Conservation (phyloP, 2,329 filamentous ascomycete genomes). For the Calonectria hongkongensis region DNA sequence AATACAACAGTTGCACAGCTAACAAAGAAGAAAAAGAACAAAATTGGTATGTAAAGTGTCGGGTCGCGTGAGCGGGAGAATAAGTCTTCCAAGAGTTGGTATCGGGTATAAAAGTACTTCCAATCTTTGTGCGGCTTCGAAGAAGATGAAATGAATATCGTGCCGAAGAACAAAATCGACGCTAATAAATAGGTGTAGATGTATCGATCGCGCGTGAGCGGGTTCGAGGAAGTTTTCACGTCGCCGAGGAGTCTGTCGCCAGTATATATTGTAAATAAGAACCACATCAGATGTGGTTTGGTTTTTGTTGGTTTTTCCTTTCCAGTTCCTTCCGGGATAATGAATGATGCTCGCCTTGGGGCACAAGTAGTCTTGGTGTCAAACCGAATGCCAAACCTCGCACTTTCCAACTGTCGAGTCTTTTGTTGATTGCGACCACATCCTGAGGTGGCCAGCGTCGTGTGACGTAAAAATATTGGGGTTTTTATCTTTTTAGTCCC, state of each 20-base stretch:
- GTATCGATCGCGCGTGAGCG: conserved; percentile 30
- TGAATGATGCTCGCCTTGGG: conserved; percentile 17
- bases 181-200: conserved; percentile 12
- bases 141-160: conserved; percentile 25
- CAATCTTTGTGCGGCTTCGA: conserved; percentile 32
- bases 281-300: conserved; percentile 9
- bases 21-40: conserved; percentile 26
- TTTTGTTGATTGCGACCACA: neutral
- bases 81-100: conserved; percentile 51
- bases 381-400: conserved; percentile 3
- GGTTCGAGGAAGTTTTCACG: conserved; percentile 37
- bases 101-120: conserved; percentile 49
- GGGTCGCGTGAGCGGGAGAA: conserved; percentile 61
- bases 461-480: conserved; percentile 25
- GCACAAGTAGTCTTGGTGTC: conserved; percentile 15
- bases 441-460: conserved; percentile 4
- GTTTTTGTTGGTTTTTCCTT: conserved; percentile 27
- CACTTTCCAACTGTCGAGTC: neutral
- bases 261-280: conserved; percentile 50
- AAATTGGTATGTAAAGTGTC: conserved; percentile 47
- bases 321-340: conserved; percentile 27
- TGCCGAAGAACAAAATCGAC: conserved; percentile 29
- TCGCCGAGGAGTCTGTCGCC: conserved; percentile 59
- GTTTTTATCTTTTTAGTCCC: neutral
- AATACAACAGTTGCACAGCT: conserved; percentile 41